Evolutionary conservation across 1,139 yeast species (phyloP), one percentile per base, ranked within the genome.

Genomic region (Geotrichum carabidarum): DNA sequence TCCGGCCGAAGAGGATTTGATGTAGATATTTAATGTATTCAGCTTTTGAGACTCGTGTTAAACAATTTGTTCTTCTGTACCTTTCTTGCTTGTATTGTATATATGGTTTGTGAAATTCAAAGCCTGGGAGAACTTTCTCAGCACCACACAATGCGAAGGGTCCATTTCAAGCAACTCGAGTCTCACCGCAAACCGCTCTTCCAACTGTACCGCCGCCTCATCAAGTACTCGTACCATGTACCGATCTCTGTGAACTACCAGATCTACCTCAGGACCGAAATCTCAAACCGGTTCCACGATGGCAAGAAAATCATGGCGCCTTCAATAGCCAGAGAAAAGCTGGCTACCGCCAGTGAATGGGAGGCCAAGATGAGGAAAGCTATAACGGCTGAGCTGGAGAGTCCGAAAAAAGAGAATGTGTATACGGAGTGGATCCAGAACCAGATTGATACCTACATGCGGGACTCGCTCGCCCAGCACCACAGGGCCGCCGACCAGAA

Each of bases 141-240:
- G 12, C 32, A 34, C 37, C 36, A 34, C 49, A 46, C 8, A 27
- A 50, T 53, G 51, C 37, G 43, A 22, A 35, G 50, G 30, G 48
- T 45, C 4, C 52, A 48, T 30, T 54, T 54, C 38, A 48, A 49
- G 27, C 32, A 42, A 27, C 49, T 56, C 12, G 49, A 46, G n/a
- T 44, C 58, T 3, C 58, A 56, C 37, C 36, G 51, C 17, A 37
- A 37, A n/a, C 56, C 58, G 2, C 51, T 52, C 12, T 34, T 53
- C 14, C 52, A 44, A 7, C 40, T 56, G 17, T 56, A 44, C 37
- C 44, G 48, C 14, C 41, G 55, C 3, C 38, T 56, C 2, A 17
- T 53, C 8, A 44, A 54, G 37, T 40, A 47, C 36, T 31, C 53
- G 12, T 44, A 44, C 11, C 56, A 56, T 51, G 40, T 56, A 7